Evolutionary conservation across 208 protist genomes (phyloP).

Genomic region (Wallacemonas sp.): DNA sequence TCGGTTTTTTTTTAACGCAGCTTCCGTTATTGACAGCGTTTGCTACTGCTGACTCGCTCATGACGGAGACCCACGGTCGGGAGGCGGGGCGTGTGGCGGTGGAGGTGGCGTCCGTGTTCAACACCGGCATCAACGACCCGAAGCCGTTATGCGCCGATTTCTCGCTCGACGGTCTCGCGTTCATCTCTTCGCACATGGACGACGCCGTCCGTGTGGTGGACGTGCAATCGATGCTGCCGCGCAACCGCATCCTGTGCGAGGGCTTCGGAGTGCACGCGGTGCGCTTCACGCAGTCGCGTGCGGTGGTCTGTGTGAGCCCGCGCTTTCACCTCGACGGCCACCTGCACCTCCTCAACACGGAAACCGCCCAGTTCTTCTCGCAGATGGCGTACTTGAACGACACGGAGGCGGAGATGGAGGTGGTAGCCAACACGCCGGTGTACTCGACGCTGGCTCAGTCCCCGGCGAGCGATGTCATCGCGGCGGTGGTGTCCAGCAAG

Average conservation of each 20-base stretch:
- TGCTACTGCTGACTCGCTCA: slow-evolving; percentile 11
- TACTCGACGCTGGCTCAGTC: slow-evolving; percentile 72
- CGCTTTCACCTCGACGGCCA: slow-evolving; percentile 75
- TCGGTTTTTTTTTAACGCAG: too few relatives aligned
- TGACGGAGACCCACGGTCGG: slow-evolving; percentile 8
- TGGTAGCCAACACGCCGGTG: slow-evolving; percentile 55
- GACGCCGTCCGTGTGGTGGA: slow-evolving; percentile 77
- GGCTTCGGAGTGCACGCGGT: slow-evolving; percentile 64
- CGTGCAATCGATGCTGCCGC: slow-evolving; percentile 47
- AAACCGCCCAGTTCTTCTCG: slow-evolving; percentile 64
- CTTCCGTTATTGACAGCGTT: too few relatives aligned
- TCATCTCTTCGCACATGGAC: slow-evolving; percentile 74
- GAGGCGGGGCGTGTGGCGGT: slow-evolving; percentile 26
- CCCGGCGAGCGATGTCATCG: slow-evolving; percentile 65
- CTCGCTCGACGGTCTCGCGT: slow-evolving; percentile 63
- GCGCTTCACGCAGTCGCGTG: slow-evolving; percentile 68
- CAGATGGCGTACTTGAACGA: slow-evolving; percentile 76
- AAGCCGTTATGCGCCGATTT: slow-evolving; percentile 75
- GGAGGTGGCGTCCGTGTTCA: slow-evolving; percentile 76
- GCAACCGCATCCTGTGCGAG: slow-evolving; percentile 55
- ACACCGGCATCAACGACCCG: slow-evolving; percentile 71
- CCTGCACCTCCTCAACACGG: slow-evolving; percentile 76
- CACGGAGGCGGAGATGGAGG: slow-evolving; percentile 33
- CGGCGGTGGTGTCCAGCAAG: slow-evolving; percentile 48
- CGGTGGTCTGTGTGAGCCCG: slow-evolving; percentile 66